phyloP scores from a whole-genome alignment of 2,329 filamentous ascomycete genomes.

The Colletotrichum plurivorum region DNA sequence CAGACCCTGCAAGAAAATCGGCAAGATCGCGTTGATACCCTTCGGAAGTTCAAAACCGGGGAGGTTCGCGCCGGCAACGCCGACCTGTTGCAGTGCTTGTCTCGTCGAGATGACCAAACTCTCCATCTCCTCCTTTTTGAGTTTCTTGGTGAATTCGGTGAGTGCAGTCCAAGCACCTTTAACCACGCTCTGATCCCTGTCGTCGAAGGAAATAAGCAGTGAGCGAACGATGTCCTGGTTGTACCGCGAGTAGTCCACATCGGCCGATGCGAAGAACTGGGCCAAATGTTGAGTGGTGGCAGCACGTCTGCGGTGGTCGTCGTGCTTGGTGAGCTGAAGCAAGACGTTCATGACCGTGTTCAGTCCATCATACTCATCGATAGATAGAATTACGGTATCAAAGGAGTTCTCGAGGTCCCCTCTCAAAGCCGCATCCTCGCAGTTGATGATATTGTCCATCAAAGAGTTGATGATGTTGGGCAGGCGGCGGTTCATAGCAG shows the following conservation, averaged over 20 bases:
- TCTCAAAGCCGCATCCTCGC: constrained; percentile 80
- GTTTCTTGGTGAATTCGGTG: constrained; percentile 86
- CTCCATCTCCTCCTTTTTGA: constrained; percentile 99
- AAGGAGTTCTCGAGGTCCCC: constrained; percentile 85
- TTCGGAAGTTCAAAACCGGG: constrained; percentile 94
- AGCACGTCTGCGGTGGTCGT: constrained; percentile 88
- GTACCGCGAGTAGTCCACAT: constrained; percentile 94
- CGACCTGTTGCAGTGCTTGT: constrained; percentile 88
- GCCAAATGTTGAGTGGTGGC: constrained; percentile 84
- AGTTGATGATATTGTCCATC: constrained; percentile 90
- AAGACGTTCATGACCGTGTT: constrained; percentile 97
- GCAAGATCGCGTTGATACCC: constrained; percentile 95
- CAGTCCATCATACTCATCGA: constrained; percentile 95
- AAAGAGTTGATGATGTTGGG: constrained; percentile 93
- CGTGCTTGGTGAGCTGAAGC: constrained; percentile 88
- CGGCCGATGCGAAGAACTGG: constrained; percentile 85
- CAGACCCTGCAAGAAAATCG: constrained; percentile 96
- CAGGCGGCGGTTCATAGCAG: constrained; percentile 90
- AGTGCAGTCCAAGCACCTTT: constrained; percentile 92
- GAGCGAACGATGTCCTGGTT: constrained; percentile 95
- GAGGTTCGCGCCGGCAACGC: constrained; percentile 86
- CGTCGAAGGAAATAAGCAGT: constrained; percentile 92
- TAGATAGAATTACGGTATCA: constrained; percentile 89
- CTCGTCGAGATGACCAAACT: constrained; percentile 88
- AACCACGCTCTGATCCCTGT: constrained; percentile 85